Base-by-base conservation (phyloP, 2,329 filamentous ascomycete genomes). In the Sporothrix phasma region DNA sequence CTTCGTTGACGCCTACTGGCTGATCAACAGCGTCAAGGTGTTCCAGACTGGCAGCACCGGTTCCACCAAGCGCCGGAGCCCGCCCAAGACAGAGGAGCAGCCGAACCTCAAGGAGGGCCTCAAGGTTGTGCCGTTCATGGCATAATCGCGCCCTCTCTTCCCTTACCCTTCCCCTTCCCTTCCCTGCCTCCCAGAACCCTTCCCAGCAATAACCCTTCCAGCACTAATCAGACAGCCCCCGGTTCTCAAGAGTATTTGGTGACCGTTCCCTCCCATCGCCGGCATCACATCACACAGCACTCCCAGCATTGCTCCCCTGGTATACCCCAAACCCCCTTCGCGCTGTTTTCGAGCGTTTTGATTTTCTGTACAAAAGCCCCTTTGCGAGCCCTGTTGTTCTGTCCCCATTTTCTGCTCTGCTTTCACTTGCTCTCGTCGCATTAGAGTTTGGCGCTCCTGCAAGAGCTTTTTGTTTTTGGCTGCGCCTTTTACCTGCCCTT, bases 1-100 rank as follows among this genome's bases (percentile, higher is more conserved):
- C 13, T 96, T 94, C 73, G 72, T 76, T 22, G 81, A 92, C 26
- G 83, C 89, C 1, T 95, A 88, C 77, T 96, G 90, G 89, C 76
- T 84, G 66, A 81, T 96, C 75, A 89, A 88, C 72, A 85, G 81
- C 41, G 78, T 92, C 71, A 85, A 84, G 75, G 83, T 90, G 15
- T 92, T 82, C 72, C 76, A 80, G 68, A 59, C 66, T 26, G 39
- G 51, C 59, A 39, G 24, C 62, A 45, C 45, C 37, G 24, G 22
- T 45, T 37, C 45, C 31, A 37, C 17, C 53, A 64, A 61, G 62
- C 58, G 58, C 13, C 58, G 41, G 10, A 51, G 58, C 53, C 24
- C 45, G 17, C 43, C 29, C 41, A 41, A 24, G n/a, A 37, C 43
- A 17, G 17, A 19, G 11, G 8, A 47, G 13, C 5, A 41, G 6